These are phyloP conservation scores for Globisporangium sylvaticum DNA, from an alignment of 352 stramenopile genomes.

Conservation along the genomic window DNA sequence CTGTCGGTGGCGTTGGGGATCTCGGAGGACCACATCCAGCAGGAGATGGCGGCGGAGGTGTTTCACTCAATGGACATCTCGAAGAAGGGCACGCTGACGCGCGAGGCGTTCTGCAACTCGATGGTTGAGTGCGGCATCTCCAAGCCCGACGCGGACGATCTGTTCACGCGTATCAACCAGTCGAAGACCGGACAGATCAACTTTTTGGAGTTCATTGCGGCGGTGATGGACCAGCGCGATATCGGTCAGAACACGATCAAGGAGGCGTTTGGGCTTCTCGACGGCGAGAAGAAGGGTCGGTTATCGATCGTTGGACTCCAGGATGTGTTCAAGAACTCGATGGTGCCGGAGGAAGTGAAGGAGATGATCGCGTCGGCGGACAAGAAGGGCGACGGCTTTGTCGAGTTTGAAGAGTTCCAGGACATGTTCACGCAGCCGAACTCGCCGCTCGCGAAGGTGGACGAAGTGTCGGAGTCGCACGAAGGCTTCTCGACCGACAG, in stretches of 20 bases:
- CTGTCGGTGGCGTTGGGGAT: slow-evolving; percentile 67
- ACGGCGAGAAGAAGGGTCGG: slow-evolving; percentile 88
- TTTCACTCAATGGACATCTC: slow-evolving; percentile 86
- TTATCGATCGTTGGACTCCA: slow-evolving; percentile 89
- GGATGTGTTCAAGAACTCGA: slow-evolving; percentile 86
- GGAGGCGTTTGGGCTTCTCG: slow-evolving; percentile 87
- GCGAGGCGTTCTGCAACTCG: slow-evolving; percentile 91
- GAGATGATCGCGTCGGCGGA: slow-evolving; percentile 90
- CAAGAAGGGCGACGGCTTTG: slow-evolving; percentile 67
- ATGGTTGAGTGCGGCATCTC: slow-evolving; percentile 86
- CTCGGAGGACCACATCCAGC: slow-evolving; percentile 70
- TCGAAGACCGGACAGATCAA: slow-evolving; percentile 86
- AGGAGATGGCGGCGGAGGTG: slow-evolving; percentile 74
- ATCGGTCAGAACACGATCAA: slow-evolving; percentile 90
- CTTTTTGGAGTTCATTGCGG: slow-evolving; percentile 95
- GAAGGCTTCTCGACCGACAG: slow-evolving; percentile 22
- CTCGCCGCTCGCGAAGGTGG: slow-evolving; percentile 31
- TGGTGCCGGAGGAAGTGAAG: slow-evolving; percentile 83
- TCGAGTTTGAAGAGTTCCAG: slow-evolving; percentile 91
- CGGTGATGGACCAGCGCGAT: slow-evolving; percentile 88
- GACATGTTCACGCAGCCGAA: slow-evolving; percentile 46
- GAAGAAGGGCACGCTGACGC: slow-evolving; percentile 85
- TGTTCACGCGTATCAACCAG: slow-evolving; percentile 77
- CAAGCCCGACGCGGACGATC: slow-evolving; percentile 69
- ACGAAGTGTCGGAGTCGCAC: slow-evolving; percentile 23